Evolutionary conservation across 345 rosid genomes (phyloP).

Genomic region (Dimocarpus longan): DNA sequence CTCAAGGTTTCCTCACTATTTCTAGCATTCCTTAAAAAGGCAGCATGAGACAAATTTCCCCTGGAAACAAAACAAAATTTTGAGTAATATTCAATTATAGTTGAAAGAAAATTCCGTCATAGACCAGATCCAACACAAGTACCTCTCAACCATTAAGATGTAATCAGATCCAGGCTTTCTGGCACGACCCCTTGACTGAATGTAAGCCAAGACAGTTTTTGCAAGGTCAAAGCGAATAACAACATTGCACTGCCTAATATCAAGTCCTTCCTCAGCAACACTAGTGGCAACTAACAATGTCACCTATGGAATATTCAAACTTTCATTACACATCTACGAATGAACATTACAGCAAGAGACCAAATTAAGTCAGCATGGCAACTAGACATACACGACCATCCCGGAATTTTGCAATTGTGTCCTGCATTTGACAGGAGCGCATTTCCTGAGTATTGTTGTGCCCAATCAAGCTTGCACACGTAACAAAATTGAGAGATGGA

Average conservation of each 20-base stretch:
- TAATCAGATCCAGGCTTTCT: slow-evolving; percentile 99
- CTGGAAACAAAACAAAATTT: slow-evolving; percentile 38
- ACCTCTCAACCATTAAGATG: slow-evolving; percentile 99
- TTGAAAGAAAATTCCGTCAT: slow-evolving; percentile 3
- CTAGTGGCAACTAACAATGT: slow-evolving; percentile 96
- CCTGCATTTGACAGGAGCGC: slow-evolving; percentile 96
- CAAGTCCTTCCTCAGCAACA: slow-evolving; percentile 99
- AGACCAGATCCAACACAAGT: slow-evolving; percentile 17
- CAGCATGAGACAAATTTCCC: slow-evolving; percentile 82
- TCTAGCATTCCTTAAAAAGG: slow-evolving; percentile 92
- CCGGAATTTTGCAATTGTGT: slow-evolving; percentile 83
- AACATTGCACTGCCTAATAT: slow-evolving; percentile 97
- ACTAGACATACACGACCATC: slow-evolving; percentile 86
- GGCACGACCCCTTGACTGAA: slow-evolving; percentile 99
- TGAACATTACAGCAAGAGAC: slow-evolving; percentile 13
- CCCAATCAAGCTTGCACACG: slow-evolving; percentile 94
- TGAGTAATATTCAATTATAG: slow-evolving; percentile 6
- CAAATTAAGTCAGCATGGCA: background rate
- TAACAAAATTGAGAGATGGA: slow-evolving; percentile 84
- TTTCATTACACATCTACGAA: slow-evolving; percentile 16
- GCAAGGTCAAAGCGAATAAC: slow-evolving; percentile 99
- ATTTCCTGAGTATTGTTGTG: slow-evolving; percentile 97
- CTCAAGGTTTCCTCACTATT: slow-evolving; percentile 97
- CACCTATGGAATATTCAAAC: slow-evolving; percentile 51
- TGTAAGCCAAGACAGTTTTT: slow-evolving; percentile 95